Conservation (phyloP, 2,329 filamentous ascomycete genomes). For the Colletotrichum musae region DNA sequence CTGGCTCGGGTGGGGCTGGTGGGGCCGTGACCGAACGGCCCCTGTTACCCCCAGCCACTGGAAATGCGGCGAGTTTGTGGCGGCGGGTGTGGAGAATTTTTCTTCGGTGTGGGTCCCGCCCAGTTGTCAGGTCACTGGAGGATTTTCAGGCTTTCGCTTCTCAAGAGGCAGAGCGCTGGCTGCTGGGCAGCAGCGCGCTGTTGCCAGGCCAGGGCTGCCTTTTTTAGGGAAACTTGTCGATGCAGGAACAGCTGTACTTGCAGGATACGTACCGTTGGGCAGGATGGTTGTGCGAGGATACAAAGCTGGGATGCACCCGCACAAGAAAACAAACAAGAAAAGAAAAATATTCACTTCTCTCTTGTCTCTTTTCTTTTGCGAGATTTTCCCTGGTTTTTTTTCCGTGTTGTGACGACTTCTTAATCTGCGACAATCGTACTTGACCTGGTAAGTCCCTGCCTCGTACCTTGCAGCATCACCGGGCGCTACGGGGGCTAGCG, state of each 20-base stretch:
- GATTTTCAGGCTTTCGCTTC: too few relatives aligned
- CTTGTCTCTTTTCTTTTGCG: too few relatives aligned
- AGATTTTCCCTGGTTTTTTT: too few relatives aligned
- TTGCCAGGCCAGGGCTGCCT: too few relatives aligned
- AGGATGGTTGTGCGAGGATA: background rate
- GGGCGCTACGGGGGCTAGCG: constrained; percentile 34
- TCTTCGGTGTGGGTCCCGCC: constrained; percentile 8
- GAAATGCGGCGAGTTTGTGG: constrained; percentile 20
- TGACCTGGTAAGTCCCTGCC: constrained; percentile 13
- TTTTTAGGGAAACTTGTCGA: background rate
- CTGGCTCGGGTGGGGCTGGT: constrained; percentile 9
- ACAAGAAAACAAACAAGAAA: background rate
- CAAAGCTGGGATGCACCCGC: constrained; percentile 23
- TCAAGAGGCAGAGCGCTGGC: too few relatives aligned
- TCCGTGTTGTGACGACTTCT: background rate
- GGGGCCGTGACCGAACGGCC: background rate
- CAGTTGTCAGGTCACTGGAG: background rate
- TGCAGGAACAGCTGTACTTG: constrained; percentile 38
- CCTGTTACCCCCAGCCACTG: constrained; percentile 37
- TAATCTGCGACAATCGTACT: background rate
- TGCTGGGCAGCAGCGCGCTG: too few relatives aligned
- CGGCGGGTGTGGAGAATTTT: constrained; percentile 13
- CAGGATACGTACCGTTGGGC: constrained; percentile 27
- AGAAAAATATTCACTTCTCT: too few relatives aligned
- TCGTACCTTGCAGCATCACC: constrained; percentile 33